Base-by-base conservation (phyloP, 108 stramenopile genomes). In the Aurantiochytrium sp. region DNA sequence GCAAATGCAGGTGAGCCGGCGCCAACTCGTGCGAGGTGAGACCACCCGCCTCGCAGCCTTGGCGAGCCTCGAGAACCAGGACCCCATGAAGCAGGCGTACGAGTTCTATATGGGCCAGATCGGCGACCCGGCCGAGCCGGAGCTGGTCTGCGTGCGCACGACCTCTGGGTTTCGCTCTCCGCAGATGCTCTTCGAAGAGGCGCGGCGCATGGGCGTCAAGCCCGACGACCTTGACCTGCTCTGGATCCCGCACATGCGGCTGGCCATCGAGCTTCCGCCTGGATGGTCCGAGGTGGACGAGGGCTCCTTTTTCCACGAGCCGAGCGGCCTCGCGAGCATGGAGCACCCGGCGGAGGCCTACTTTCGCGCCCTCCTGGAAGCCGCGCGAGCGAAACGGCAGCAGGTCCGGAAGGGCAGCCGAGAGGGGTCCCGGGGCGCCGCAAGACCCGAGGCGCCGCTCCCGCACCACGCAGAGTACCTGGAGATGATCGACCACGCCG, bases 191-290 rank as follows among this genome's bases (percentile, higher is more conserved):
- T 45, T 27, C 22, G 41, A 32, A 39, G 42, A 45, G 69, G 69
- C 69, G 10, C 37, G 42, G 6, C 69, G 42, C 10, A 39, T 81
- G 69, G 41, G 37, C 17, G 42, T 81, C 34, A 45, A 45, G 17
- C 6, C 41, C 4, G 69, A 81, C 42, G 69, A 81, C 5, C 42
- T 27, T 21, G 41, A 81, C n/a, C 42, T 81, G 6, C 36, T 81
- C 15, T 81, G 69, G 69, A 81, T 81, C 10, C 69, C 69, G 4
- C 69, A 81, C 69, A 81, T 81, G 69, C 69, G 69, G 4, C 0
- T 81, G n/a, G 69, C 69, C 22, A 37, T 81, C 24, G 69, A 81
- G 37, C 42, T 81, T 8, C 69, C 69, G 10, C 69, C 69, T 10
- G 24, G 27, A 4, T 81, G 69, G 69, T n/a, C 37, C 6, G 42